Evolutionary conservation across 2,329 filamentous ascomycete species (phyloP), one percentile per base, ranked within the genome.

Genomic region (Escovopsis weberi): DNA sequence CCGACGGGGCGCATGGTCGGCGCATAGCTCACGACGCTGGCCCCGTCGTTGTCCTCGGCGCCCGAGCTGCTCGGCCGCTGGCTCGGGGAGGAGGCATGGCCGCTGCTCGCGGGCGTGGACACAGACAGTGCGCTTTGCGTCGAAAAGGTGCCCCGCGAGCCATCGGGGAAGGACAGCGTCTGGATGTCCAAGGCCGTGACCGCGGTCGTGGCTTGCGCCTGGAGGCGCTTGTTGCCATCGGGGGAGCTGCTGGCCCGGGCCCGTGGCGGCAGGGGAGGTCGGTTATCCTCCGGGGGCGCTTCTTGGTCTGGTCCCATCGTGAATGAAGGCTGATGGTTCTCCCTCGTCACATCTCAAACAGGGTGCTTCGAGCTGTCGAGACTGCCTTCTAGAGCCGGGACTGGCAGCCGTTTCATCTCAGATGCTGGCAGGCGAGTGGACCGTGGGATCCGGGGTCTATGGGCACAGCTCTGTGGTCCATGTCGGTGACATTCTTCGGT

Each of bases 121-220:
- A 59, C 54, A 15, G 60, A 53, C 39, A 57, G 56, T 32, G 55
- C 52, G 33, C 51, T 61, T 12, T 57, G 57, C 19, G 59, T 66
- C 39, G 70, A 61, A 53, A 82, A 81, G 2, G 74, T 80, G 33
- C 82, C 79, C 45, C 76, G 70, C 18, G 75, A 75, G 45, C 75
- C 78, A 57, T 85, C 83, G 10, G 77, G 78, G 48, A 83, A 81
- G 1, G 79, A 78, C 40, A 88, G 70, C 0, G 82, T 85, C 51
- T 85, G 82, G 43, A 88, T 80, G 50, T 89, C 87, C 47, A 87
- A 72, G 12, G 85, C 74, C 1, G 86, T 89, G 12, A 96, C 56
- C 9, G 87, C 87, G 1, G 87, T 95, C 4, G 88, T 95, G 39
- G 89, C 78, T 48, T 66, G 69, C 2, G 82, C 78, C 48, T 66